Conservation (phyloP, 2,329 filamentous ascomycete genomes). For the Tolypocladium endophyticum region DNA sequence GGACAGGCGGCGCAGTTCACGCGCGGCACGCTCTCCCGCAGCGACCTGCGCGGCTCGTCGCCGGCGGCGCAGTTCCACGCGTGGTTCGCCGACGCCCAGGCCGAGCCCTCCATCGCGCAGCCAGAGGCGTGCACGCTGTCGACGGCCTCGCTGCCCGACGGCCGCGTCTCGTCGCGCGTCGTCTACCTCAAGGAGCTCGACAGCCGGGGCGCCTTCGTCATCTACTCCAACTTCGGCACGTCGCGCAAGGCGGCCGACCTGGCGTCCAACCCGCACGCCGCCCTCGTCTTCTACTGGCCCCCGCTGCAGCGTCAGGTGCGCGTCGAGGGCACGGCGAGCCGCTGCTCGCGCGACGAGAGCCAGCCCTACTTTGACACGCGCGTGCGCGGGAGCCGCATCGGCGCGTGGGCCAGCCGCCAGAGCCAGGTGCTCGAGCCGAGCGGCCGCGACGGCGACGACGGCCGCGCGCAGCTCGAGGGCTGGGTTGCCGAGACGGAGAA, state of each 20-base stretch:
- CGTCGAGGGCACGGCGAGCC: slow-evolving; percentile 67
- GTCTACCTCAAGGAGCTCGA: slow-evolving; percentile 97
- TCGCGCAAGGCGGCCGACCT: slow-evolving; percentile 60
- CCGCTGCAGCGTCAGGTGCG: slow-evolving; percentile 79
- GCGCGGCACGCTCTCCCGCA: slow-evolving; percentile 45
- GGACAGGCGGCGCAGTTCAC: slow-evolving; percentile 70
- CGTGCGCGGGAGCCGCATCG: slow-evolving; percentile 72
- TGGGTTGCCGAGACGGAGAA: slow-evolving; percentile 69
- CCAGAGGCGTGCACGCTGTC: slow-evolving; percentile 85
- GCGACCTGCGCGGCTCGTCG: slow-evolving; percentile 47
- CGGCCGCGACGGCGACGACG: slow-evolving; percentile 43
- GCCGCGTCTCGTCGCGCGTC: slow-evolving; percentile 72
- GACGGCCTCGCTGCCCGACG: slow-evolving; percentile 73
- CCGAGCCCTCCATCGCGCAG: slow-evolving; percentile 47
- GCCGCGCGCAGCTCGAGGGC: slow-evolving; percentile 61
- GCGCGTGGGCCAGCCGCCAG: slow-evolving; percentile 90
- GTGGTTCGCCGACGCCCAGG: slow-evolving; percentile 74
- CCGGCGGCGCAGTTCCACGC: slow-evolving; percentile 78
- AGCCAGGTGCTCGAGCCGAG: slow-evolving; percentile 56
- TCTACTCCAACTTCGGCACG: slow-evolving; percentile 89
- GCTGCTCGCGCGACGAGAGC: slow-evolving; percentile 61
- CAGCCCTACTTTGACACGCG: slow-evolving; percentile 56
- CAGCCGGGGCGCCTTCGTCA: slow-evolving; percentile 61
- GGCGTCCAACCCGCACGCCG: slow-evolving; percentile 63
- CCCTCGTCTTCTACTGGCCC: slow-evolving; percentile 86